Conservation (phyloP, 2,329 filamentous ascomycete species). For the Aspergillus neoniger region DNA sequence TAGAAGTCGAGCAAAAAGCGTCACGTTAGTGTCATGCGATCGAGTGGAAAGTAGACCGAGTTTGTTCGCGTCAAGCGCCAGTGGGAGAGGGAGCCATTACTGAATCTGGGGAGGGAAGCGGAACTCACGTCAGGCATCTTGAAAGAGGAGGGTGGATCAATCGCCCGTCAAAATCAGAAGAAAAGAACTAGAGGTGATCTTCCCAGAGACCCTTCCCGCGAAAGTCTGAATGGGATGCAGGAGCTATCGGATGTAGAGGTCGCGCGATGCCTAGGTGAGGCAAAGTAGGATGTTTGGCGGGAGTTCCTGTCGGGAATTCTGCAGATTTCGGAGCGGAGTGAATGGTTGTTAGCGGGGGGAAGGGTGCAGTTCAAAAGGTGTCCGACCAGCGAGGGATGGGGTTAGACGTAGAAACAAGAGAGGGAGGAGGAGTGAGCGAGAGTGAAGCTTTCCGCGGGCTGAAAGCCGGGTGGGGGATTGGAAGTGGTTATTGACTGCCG, state of each 20-base stretch:
- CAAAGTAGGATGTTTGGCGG: not conserved
- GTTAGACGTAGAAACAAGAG: not conserved
- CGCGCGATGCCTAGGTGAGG: not conserved
- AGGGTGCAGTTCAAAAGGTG: not conserved
- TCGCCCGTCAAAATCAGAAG: conserved; percentile 8
- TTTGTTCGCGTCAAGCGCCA: conserved; percentile 9
- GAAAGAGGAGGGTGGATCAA: conserved; percentile 3
- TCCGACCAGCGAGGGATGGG: not conserved
- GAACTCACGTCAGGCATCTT: conserved; percentile 41
- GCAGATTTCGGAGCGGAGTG: not conserved
- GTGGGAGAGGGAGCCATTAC: not conserved
- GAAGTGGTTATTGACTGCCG: not conserved
- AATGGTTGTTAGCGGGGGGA: not conserved
- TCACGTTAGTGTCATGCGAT: conserved; percentile 27
- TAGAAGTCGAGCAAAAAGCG: conserved; percentile 4
- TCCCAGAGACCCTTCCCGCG: not conserved
- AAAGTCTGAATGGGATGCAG: not conserved
- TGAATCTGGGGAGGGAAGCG: not conserved
- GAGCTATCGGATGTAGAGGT: not conserved
- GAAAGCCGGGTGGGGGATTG: conserved; percentile 1
- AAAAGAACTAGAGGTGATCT: not conserved
- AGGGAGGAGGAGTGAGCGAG: conserved; percentile 5
- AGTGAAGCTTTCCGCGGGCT: conserved; percentile 10
- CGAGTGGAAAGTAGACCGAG: not conserved
- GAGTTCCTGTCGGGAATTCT: not conserved